Conservation (phyloP, 2,329 filamentous ascomycete species). For the Teratosphaeria gauchensis region DNA sequence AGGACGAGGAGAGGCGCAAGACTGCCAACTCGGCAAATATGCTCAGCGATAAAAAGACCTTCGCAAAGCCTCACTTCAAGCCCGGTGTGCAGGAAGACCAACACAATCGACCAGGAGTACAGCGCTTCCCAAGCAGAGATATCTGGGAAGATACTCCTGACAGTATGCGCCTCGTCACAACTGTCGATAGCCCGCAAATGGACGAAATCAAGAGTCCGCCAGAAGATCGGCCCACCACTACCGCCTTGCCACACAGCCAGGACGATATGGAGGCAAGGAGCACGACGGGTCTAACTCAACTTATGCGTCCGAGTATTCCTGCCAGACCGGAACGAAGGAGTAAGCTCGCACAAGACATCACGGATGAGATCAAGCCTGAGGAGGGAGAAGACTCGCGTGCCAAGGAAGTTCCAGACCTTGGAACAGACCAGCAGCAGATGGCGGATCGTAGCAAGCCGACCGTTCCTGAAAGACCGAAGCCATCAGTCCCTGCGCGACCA, state of each 20-base stretch:
- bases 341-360: conserved; percentile 23
- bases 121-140: conserved; percentile 81
- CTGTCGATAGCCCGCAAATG: conserved; percentile 41
- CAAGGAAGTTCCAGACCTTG: conserved; percentile 12
- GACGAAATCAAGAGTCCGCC: conserved; percentile 21
- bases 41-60: conserved; percentile 39
- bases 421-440: conserved; percentile 41
- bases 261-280: conserved; percentile 15
- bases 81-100: conserved; percentile 43
- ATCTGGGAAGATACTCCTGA: conserved; percentile 93
- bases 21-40: conserved; percentile 21
- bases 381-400: conserved; percentile 5
- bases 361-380: conserved; percentile 11
- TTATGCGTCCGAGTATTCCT: conserved; percentile 21
- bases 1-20: conserved; percentile 42
- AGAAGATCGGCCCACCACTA: conserved; percentile 18
- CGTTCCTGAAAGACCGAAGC: conserved; percentile 51
- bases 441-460: conserved; percentile 55
- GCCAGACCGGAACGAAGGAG: conserved; percentile 20
- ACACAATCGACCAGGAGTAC: conserved; percentile 44
- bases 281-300: conserved; percentile 16
- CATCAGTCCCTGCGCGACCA: conserved; percentile 51
- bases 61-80: conserved; percentile 52
- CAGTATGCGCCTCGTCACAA: conserved; percentile 68
- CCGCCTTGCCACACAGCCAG: conserved; percentile 8